Percentiles rank a stretch among this genome's conserved stretches.
These are phyloP conservation scores for Aspergillus awamori DNA, from an alignment of 2,329 filamentous ascomycete genomes.

Conservation along the genomic window DNA sequence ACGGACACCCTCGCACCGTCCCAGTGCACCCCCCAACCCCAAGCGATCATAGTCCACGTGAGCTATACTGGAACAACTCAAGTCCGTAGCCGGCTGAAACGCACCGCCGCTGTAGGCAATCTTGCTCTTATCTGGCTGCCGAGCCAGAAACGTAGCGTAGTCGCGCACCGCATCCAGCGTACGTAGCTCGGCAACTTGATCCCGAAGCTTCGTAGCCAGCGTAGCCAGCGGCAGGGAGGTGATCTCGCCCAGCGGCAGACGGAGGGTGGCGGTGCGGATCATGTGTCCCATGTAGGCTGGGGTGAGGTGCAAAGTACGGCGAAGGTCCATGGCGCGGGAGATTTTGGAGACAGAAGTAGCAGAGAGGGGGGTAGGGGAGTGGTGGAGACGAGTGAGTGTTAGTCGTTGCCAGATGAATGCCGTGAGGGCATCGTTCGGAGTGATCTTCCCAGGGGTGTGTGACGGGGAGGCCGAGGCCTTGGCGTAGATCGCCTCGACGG, in stretches of 20 bases:
- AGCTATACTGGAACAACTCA: constrained; percentile 20
- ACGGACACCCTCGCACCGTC: neutral
- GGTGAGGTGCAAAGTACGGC: constrained; percentile 19
- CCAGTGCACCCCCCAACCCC: constrained; percentile 1
- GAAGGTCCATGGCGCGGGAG: constrained; percentile 25
- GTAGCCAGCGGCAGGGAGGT: constrained; percentile 6
- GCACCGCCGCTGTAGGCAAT: constrained; percentile 21
- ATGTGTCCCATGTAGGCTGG: constrained; percentile 26
- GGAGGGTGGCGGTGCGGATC: constrained; percentile 18
- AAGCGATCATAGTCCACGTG: constrained; percentile 17
- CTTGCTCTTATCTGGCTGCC: constrained; percentile 16
- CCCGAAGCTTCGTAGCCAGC: constrained; percentile 6
- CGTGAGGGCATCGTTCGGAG: constrained; percentile 24
- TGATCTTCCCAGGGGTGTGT: constrained; percentile 14
- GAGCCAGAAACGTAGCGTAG: constrained; percentile 23
- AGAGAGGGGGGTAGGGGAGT: neutral
- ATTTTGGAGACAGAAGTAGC: constrained; percentile 11
- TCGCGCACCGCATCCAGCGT: constrained; percentile 15
- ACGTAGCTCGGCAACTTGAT: neutral
- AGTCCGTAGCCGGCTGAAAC: constrained; percentile 18
- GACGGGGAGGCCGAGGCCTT: neutral
- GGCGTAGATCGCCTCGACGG: constrained; percentile 9
- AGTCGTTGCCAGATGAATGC: constrained; percentile 26
- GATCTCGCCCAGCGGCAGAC: constrained; percentile 15
- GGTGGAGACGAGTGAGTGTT: constrained; percentile 9